phyloP scores from a whole-genome alignment of 768 basidiomycete species.

The Termitomyces sp. region DNA sequence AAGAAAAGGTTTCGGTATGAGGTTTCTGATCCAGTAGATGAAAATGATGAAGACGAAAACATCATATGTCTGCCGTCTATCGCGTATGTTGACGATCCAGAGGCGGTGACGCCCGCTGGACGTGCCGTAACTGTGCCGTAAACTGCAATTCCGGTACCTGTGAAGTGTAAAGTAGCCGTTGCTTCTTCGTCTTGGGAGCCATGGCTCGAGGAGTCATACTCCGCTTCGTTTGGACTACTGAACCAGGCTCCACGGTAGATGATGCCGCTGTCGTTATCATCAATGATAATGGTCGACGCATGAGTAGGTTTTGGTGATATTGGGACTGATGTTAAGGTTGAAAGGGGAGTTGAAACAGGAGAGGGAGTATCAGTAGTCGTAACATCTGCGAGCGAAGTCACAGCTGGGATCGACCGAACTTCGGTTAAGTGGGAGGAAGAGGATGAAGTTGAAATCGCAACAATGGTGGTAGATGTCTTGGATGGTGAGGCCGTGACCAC shows the following conservation, averaged over 20 bases:
- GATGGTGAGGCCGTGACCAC: background rate
- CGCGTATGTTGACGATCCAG: slow-evolving; percentile 17
- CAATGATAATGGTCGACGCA: background rate
- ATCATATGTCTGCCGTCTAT: slow-evolving; percentile 16
- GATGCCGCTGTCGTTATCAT: background rate
- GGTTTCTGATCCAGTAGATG: background rate
- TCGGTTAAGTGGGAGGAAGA: background rate
- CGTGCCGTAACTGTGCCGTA: slow-evolving; percentile 18
- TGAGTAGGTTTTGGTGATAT: background rate
- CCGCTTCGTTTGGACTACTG: background rate
- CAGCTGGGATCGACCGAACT: background rate
- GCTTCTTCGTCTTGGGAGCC: slow-evolving; percentile 1
- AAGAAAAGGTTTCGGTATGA: slow-evolving; percentile 20
- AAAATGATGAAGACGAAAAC: slow-evolving; percentile 7
- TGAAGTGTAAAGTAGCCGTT: slow-evolving; percentile 7
- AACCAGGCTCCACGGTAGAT: slow-evolving; percentile 4
- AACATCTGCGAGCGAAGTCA: background rate
- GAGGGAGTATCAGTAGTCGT: background rate
- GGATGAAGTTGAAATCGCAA: background rate
- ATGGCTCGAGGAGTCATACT: slow-evolving; percentile 1
- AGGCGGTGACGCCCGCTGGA: background rate
- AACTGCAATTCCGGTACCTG: slow-evolving; percentile 18
- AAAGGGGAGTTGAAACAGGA: background rate
- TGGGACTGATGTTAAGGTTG: background rate
- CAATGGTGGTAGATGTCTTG: background rate